Percentiles rank a stretch among this genome's conserved stretches.
Conservation (phyloP, 2,329 filamentous ascomycete genomes). For the Cladosporium sp. region DNA sequence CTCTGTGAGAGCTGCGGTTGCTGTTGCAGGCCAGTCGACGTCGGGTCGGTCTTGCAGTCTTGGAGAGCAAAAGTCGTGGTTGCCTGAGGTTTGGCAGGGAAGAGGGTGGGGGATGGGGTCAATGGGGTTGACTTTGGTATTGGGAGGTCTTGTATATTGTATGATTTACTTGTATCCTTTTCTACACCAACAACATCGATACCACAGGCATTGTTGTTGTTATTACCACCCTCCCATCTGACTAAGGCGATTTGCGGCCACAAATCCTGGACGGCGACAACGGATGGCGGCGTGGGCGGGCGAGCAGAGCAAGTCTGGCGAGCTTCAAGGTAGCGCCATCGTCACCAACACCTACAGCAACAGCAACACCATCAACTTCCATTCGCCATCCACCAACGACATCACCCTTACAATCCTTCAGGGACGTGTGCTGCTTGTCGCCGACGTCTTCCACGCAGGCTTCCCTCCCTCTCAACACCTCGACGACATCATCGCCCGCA, state of each 20-base stretch:
- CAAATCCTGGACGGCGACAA: neutral
- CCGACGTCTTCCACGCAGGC: neutral
- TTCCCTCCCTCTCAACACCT: neutral
- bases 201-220: too few relatives aligned
- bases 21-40: too few relatives aligned
- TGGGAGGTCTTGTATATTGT: too few relatives aligned
- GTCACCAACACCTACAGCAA: neutral
- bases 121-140: too few relatives aligned
- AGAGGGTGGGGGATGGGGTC: too few relatives aligned
- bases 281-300: neutral
- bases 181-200: too few relatives aligned
- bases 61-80: neutral
- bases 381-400: neutral
- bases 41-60: neutral
- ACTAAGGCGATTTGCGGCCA: neutral
- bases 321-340: neutral
- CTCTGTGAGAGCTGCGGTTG: neutral
- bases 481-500: neutral
- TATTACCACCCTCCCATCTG: neutral
- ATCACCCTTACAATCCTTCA: neutral
- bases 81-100: too few relatives aligned
- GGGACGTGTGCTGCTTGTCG: neutral
- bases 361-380: neutral
- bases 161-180: too few relatives aligned
- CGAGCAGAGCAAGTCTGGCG: neutral